A percentile compares a stretch with the other conserved stretches of the same genome.
phyloP scores from a whole-genome alignment of 78 protist species.

The Speleostelium caveatum region DNA sequence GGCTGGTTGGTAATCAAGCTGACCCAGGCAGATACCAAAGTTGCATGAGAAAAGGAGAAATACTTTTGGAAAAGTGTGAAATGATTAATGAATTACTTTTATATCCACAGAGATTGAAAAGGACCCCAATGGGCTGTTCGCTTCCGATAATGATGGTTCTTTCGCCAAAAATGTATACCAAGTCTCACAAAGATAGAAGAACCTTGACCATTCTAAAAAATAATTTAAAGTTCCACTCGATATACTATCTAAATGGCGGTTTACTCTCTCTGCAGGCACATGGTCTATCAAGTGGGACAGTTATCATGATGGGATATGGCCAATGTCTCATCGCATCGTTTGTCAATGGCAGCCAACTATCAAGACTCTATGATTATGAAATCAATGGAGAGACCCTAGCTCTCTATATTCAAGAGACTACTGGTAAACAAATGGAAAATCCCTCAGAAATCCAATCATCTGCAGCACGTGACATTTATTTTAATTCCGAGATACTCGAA shows the following conservation, averaged over 20 bases:
- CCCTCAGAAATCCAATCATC: neutral
- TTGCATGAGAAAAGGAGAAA: neutral
- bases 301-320: conserved; percentile 1
- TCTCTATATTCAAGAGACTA: neutral
- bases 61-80: neutral
- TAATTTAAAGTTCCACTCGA: neutral
- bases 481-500: neutral
- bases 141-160: neutral
- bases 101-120: neutral
- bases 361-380: neutral
- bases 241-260: conserved; percentile 14
- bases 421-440: neutral
- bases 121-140: neutral
- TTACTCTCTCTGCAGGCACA: conserved; percentile 11
- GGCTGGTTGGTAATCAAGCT: conserved; percentile 32
- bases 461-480: conserved; percentile 7
- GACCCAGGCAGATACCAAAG: neutral
- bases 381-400: neutral
- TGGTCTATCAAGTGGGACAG: conserved; percentile 42
- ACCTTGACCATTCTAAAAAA: neutral
- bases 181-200: too few relatives aligned
- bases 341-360: neutral
- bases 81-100: neutral
- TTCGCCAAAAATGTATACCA: conserved; percentile 1
- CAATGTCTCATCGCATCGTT: neutral